Percentiles rank a stretch among this genome's conserved stretches.
phyloP scores from a whole-genome alignment of 2,329 filamentous ascomycete species.

The Chaetoscypha palmicola region DNA sequence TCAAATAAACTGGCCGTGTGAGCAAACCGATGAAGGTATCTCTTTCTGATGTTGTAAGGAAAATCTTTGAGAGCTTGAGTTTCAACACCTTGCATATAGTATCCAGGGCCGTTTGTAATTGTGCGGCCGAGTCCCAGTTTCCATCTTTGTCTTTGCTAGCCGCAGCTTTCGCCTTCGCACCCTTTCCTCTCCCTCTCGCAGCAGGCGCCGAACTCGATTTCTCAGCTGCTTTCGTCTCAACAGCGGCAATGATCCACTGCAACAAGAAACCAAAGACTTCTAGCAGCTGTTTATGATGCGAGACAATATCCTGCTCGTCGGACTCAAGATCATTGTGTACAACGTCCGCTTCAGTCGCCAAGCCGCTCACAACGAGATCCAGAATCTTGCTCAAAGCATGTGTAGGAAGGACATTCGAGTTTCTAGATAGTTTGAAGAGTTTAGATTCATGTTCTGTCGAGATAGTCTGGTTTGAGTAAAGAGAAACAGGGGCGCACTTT shows the following conservation, averaged over 20 bases:
- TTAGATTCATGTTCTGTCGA: slow-evolving; percentile 50
- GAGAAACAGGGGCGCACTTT: slow-evolving; percentile 72
- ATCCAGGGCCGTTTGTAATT: slow-evolving; percentile 83
- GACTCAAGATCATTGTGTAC: slow-evolving; percentile 80
- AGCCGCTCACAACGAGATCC: slow-evolving; percentile 78
- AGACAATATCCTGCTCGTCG: slow-evolving; percentile 81
- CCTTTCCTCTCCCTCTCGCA: slow-evolving; percentile 66
- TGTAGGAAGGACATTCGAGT: slow-evolving; percentile 69
- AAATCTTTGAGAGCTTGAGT: slow-evolving; percentile 88
- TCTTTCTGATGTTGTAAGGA: slow-evolving; percentile 90
- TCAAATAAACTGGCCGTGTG: slow-evolving; percentile 85
- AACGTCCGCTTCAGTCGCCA: slow-evolving; percentile 78
- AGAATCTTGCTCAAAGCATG: slow-evolving; percentile 87
- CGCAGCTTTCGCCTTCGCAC: slow-evolving; percentile 68
- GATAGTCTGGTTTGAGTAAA: slow-evolving; percentile 30
- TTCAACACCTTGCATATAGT: slow-evolving; percentile 86
- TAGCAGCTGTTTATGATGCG: slow-evolving; percentile 82
- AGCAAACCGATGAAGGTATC: slow-evolving; percentile 92
- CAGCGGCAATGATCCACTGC: slow-evolving; percentile 91
- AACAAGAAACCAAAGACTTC: slow-evolving; percentile 92
- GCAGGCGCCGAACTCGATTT: slow-evolving; percentile 68
- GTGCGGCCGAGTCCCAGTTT: slow-evolving; percentile 79
- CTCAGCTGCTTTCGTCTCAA: slow-evolving; percentile 88
- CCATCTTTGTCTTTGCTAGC: slow-evolving; percentile 54
- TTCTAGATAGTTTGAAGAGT: slow-evolving; percentile 63